Evolutionary conservation across 2,329 filamentous ascomycete species (phyloP), one percentile per base, ranked within the genome.

Genomic region (Colletotrichum australisinense): DNA sequence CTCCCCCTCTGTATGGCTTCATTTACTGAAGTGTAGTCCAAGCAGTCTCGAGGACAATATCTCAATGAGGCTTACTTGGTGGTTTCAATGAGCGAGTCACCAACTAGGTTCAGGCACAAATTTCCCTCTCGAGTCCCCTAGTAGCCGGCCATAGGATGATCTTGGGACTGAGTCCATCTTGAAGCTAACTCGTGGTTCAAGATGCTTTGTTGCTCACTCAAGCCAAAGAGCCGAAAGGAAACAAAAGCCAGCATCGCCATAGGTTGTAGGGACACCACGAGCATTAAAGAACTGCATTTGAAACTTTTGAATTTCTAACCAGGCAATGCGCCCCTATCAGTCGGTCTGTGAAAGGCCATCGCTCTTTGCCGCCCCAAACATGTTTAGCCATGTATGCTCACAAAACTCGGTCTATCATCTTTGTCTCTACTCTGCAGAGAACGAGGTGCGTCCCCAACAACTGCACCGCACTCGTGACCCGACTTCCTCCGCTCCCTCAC

Each of bases 351-450:
- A 16, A 30, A 49, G 35, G 8, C 26, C 38, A 42, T 32, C 46
- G 35, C 19, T 30, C 28, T 32, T 32, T n/a, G 12, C 32, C 22
- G 9, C 46, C 38, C 63, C 32, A 46, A 16, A 42, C 26, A 58
- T 16, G 42, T 24, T 19, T 14, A 26, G 42, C 24, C 24, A 26
- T 35, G 38, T 64, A 62, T 22, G 28, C 42, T 26, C 22, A 42
- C 7, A 11, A 14, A 19, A 30, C 24, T 67, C 22, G 42, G 24
- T 70, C 63, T 60, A 67, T 67, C 55, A 8, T 56, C 63, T 60
- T 59, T 38, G n/a, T 49, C 24, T 46, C 63, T 62, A 46, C 57
- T 32, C 42, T 35, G 68, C 24, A 67, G 62, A 16, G 24, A 22
- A 30, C 11, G 16, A 49, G 22, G 55, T 49, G 42, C 42, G 42